Conservation (phyloP, 257 asterid species). For the Rehmannia glutinosa region DNA sequence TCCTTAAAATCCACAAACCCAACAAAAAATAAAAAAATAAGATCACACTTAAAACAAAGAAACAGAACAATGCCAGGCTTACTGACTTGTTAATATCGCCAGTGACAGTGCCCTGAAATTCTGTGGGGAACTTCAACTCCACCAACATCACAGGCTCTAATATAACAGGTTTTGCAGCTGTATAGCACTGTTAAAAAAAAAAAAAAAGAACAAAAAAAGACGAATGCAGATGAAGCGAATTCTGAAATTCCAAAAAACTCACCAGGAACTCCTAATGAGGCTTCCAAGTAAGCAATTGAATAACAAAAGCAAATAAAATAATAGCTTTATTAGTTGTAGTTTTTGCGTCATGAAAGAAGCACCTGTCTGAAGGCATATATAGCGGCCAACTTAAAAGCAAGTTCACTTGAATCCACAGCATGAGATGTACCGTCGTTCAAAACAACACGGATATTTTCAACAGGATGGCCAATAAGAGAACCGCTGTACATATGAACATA, state of each 20-base stretch:
- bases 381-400: constrained; percentile 94
- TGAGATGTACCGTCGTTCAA: constrained; percentile 93
- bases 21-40: background rate
- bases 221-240: constrained; percentile 3
- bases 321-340: background rate
- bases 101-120: constrained; percentile 90
- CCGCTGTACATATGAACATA: constrained; percentile 61
- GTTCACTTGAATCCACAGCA: constrained; percentile 99
- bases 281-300: too few relatives aligned
- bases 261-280: too few relatives aligned
- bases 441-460: constrained; percentile 81
- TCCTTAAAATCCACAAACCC: background rate
- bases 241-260: background rate
- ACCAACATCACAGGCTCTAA: constrained; percentile 97
- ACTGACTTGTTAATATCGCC: constrained; percentile 95
- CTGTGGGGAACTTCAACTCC: constrained; percentile 81
- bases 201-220: background rate
- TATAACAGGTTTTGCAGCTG: constrained; percentile 78
- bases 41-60: background rate
- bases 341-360: constrained; percentile 15
- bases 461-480: constrained; percentile 96
- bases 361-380: constrained; percentile 99
- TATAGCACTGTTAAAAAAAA: constrained; percentile 50
- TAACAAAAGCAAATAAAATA: too few relatives aligned
- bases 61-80: background rate